Evolutionary conservation across 805 yeast genomes (phyloP).

Genomic region (Candida mattraensis): DNA sequence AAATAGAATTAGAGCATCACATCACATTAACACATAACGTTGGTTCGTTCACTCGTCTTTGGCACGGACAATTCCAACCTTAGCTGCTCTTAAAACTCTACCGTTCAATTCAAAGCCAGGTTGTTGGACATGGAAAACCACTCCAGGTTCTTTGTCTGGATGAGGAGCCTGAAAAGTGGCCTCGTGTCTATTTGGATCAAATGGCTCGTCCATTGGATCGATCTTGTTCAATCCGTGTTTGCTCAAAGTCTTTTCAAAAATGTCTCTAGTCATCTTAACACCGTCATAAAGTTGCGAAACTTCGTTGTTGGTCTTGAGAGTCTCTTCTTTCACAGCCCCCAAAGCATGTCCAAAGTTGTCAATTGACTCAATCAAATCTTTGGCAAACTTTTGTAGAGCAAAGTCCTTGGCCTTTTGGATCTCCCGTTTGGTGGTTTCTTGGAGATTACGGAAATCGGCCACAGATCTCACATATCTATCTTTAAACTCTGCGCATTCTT

Average conservation of each 20-base stretch:
- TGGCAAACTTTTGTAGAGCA: conserved; percentile 90
- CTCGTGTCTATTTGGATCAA: conserved; percentile 91
- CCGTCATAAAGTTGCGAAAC: conserved; percentile 81
- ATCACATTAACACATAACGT: conserved; percentile 1
- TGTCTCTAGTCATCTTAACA: conserved; percentile 83
- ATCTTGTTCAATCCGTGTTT: conserved; percentile 80
- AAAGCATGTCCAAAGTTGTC: conserved; percentile 91
- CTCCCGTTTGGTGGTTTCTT: conserved; percentile 86
- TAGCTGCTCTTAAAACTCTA: conserved; percentile 91
- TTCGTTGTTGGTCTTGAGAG: conserved; percentile 56
- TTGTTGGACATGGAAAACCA: conserved; percentile 91
- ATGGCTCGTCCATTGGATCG: conserved; percentile 79
- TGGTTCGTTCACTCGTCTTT: conserved; percentile 29
- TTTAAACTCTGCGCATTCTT: conserved; percentile 77
- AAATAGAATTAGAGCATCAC: background rate
- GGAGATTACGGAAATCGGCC: conserved; percentile 91
- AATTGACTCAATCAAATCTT: conserved; percentile 82
- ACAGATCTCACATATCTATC: conserved; percentile 79
- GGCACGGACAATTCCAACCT: conserved; percentile 87
- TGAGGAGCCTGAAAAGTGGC: conserved; percentile 88
- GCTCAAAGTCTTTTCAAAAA: conserved; percentile 78
- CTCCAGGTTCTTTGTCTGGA: conserved; percentile 87
- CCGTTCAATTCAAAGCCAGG: conserved; percentile 82
- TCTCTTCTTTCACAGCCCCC: conserved; percentile 64
- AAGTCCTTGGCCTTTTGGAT: conserved; percentile 83